Evolutionary conservation across 2,329 filamentous ascomycete genomes (phyloP), one percentile per base, ranked within the genome.

Genomic region (Scedosporium minutisporum): DNA sequence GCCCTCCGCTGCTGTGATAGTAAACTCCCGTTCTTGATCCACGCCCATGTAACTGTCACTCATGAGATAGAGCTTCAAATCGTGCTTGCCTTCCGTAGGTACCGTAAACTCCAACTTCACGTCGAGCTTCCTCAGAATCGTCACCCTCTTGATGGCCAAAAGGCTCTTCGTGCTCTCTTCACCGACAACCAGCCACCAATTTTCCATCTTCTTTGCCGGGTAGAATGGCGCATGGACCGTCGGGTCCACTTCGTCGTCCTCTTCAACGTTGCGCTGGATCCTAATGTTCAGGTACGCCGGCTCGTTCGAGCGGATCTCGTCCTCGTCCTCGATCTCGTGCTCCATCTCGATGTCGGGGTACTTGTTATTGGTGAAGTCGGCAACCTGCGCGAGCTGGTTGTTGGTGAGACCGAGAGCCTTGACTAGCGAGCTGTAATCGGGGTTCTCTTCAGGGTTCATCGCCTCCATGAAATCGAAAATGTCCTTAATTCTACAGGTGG

Each of bases 381-480:
- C 95, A n/a, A 92, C 93, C 72, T 97, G 87, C 7, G 85, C 86
- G 61, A 99, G 81, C 73, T 99, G 92, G 63, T 82, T 83, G 73
- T 96, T 91, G 62, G 87, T 87, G 51, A 99, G 81, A 6, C 87
- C 87, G 46, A 99, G 83, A 3, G 86, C 84, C 71, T 91, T 87
- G 66, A 97, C 83, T 38, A 99, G 81, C 38, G 83, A 82, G 57
- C 82, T 82, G 73, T 96, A 93, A 66, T 96, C 82, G 48, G 89
- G 79, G 73, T 97, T 96, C 75, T 96, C 93, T 1, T 91, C 88
- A 2, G 93, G 93, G 72, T 96, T 95, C 93, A 99, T 99, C 66
- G 91, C 90, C 68, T 97, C 93, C 89, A 97, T 97, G 78, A 99
- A 97, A 72, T 96, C 93, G 70, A 96, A 93, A 67, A 99, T 88